phyloP scores from a whole-genome alignment of 2,329 filamentous ascomycete genomes.

The Ustulina deusta region DNA sequence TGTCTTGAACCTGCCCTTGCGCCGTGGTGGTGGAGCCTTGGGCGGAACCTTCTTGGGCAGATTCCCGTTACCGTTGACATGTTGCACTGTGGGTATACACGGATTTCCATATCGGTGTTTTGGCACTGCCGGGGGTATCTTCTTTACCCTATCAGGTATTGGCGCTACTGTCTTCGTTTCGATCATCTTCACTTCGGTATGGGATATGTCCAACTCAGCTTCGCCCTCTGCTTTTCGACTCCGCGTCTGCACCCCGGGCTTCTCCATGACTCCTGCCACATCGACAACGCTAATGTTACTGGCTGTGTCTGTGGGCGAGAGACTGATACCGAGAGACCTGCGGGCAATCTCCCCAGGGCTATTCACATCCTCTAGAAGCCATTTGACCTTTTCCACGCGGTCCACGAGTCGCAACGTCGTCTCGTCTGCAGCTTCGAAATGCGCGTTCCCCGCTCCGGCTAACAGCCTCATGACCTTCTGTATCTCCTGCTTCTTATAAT shows the following conservation, averaged over 20 bases:
- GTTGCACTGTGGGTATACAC: slow-evolving; percentile 41
- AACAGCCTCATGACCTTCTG: slow-evolving; percentile 80
- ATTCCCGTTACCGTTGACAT: slow-evolving; percentile 21
- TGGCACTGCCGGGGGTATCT: slow-evolving; percentile 66
- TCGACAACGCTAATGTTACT: slow-evolving; percentile 82
- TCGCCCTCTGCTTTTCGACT: slow-evolving; percentile 64
- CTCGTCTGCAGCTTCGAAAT: slow-evolving; percentile 84
- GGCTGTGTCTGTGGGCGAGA: slow-evolving; percentile 72
- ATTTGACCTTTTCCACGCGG: slow-evolving; percentile 78
- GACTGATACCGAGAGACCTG: slow-evolving; percentile 77
- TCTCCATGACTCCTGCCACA: slow-evolving; percentile 83
- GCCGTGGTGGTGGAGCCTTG: slow-evolving; percentile 55
- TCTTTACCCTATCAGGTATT: slow-evolving; percentile 55
- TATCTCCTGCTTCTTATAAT: slow-evolving; percentile 93
- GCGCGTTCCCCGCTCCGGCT: slow-evolving; percentile 72
- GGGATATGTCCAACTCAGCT: slow-evolving; percentile 30
- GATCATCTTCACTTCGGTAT: slow-evolving; percentile 10
- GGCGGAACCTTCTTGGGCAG: slow-evolving; percentile 51
- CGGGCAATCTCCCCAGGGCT: slow-evolving; percentile 63
- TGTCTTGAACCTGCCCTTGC: slow-evolving; percentile 57
- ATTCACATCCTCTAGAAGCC: slow-evolving; percentile 64
- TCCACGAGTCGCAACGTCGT: slow-evolving; percentile 82
- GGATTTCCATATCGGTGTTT: slow-evolving; percentile 67
- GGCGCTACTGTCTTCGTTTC: slow-evolving; percentile 16
- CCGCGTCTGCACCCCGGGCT: slow-evolving; percentile 84